Evolutionary conservation across 2,329 filamentous ascomycete species (phyloP), one percentile per base, ranked within the genome.

Genomic region (Didymella lethalis): DNA sequence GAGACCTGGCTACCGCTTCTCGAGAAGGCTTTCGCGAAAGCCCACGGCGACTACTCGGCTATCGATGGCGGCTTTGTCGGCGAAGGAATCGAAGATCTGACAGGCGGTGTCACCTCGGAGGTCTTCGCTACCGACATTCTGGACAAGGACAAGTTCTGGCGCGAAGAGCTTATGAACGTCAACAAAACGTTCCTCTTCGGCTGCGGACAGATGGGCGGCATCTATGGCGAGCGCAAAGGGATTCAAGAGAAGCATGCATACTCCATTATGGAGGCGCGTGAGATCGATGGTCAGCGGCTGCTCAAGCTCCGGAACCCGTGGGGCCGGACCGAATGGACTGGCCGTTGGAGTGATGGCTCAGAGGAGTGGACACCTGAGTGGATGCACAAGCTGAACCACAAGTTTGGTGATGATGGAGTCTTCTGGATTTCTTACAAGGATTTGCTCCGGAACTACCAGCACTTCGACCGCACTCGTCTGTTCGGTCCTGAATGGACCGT

Each of bases 1-100:
- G 91, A 94, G 75, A 94, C 90, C 0, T 95, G 91, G 91, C 82
- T 94, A 5, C 90, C 91, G 0, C 78, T 95, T 25, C 80, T 93
- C 1, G 90, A 94, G 70, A 94, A 94, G 75, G 91, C 91, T 1
- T 94, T 91, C 71, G 91, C 91, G 20, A 95, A 95, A 75, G 90
- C 90, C 0, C 91, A 95, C 67, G 91, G 90, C 2, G 90, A 95
- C 70, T 96, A 90, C 66, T 85, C 83, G 18, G 84, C 89, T 1
- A 90, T 96, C 32, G 85, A 90, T 40, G 90, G 90, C 7, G 91
- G 91, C 0, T 92, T 88, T 71, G 88, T 89, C 18, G 89, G 83
- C 8, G 85, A 87, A 65, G 84, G 82, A 1, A 83, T 86, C 54
- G 85, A 87, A 67, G 85, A 87, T 62, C 71, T 86, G 28, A 86